A percentile compares a stretch with the other conserved stretches of the same genome.
Evolutionary conservation across 1,284 basidiomycete genomes (phyloP).

Genomic region (Boletus sp.): DNA sequence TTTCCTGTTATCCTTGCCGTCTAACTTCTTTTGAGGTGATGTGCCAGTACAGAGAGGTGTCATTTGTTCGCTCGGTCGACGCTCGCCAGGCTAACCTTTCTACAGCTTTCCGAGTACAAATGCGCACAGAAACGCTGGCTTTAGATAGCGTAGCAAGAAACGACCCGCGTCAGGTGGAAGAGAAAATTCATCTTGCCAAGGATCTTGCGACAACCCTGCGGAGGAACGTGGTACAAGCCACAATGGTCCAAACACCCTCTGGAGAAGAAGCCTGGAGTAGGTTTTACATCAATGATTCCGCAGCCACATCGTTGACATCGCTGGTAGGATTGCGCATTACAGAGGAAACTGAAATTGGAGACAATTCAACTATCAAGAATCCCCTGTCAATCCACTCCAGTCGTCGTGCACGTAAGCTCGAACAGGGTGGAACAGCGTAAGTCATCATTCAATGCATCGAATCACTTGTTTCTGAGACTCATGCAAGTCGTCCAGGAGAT

Average conservation of each 20-base stretch:
- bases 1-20: neutral
- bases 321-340: conserved; percentile 58
- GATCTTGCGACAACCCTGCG: conserved; percentile 66
- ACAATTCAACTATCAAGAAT: conserved; percentile 65
- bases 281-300: conserved; percentile 18
- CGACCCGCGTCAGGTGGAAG: conserved; percentile 47
- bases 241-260: conserved; percentile 35
- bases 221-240: conserved; percentile 70
- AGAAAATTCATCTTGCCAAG: conserved; percentile 50
- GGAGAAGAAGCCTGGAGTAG: conserved; percentile 55
- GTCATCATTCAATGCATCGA: conserved; percentile 16
- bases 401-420: conserved; percentile 43
- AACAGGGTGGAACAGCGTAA: conserved; percentile 37
- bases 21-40: conserved; percentile 44
- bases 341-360: conserved; percentile 68
- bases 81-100: conserved; percentile 5
- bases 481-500: conserved; percentile 38
- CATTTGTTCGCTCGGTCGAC: conserved; percentile 6
- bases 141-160: conserved; percentile 40
- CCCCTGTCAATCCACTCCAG: conserved; percentile 42
- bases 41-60: conserved; percentile 52
- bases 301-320: conserved; percentile 1
- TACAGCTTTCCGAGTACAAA: conserved; percentile 65
- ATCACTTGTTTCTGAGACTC: conserved; percentile 28
- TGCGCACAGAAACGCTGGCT: conserved; percentile 47